Evolutionary conservation across 805 yeast genomes (phyloP).

Genomic region (Hagleromyces aurorensis): DNA sequence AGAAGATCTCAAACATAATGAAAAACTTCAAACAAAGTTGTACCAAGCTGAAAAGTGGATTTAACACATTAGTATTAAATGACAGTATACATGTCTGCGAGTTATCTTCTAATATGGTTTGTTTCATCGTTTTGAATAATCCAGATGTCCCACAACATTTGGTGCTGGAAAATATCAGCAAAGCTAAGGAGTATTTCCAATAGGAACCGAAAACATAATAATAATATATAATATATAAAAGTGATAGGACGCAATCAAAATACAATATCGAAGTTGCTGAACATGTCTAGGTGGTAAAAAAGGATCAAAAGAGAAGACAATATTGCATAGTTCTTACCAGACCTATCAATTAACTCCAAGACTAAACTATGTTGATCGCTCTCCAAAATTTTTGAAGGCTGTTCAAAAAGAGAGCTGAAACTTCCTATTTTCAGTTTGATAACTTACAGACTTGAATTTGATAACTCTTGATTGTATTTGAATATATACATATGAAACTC

Average conservation of each 20-base stretch:
- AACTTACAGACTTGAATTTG: too few species aligned
- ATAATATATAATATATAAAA: too few species aligned
- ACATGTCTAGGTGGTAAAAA: conserved; percentile 1
- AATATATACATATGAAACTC: too few species aligned
- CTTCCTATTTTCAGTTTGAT: too few species aligned
- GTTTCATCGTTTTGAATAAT: conserved; percentile 50
- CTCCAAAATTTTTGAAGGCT: too few species aligned
- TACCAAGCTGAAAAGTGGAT: conserved; percentile 76
- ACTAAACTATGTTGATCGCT: too few species aligned
- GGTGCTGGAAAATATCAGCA: conserved; percentile 48
- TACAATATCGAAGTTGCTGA: conserved; percentile 1
- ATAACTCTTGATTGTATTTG: too few species aligned
- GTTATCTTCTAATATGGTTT: conserved; percentile 52
- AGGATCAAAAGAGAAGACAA: conserved; percentile 1
- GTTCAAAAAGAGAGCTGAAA: too few species aligned
- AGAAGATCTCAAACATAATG: conserved; percentile 87
- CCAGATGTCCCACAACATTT: conserved; percentile 31
- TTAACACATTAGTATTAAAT: conserved; percentile 64
- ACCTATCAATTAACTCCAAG: too few species aligned
- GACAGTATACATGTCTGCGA: conserved; percentile 48
- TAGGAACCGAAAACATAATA: too few species aligned
- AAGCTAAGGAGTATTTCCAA: conserved; percentile 48
- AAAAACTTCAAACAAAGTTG: conserved; percentile 92
- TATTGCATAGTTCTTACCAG: too few species aligned
- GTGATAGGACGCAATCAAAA: neutral